Evolutionary conservation across 768 basidiomycete genomes (phyloP).

Genomic region (Porpolomopsis calyptriformis): DNA sequence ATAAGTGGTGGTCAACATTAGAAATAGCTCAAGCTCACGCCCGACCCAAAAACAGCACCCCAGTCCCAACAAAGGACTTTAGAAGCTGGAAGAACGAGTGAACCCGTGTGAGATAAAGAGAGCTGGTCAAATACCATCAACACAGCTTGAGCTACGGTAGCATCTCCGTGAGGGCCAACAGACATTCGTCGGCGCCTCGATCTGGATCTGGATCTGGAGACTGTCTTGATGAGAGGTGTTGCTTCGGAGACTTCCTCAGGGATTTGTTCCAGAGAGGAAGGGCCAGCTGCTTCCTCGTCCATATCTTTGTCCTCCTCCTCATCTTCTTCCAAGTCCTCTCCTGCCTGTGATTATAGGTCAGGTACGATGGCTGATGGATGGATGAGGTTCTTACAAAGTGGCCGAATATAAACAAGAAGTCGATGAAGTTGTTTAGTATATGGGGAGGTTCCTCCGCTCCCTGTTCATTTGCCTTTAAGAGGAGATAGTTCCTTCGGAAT

Average conservation of each 20-base stretch:
- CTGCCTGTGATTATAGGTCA: constrained; percentile 45
- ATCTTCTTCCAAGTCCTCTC: constrained; percentile 81
- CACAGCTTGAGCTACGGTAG: constrained; percentile 83
- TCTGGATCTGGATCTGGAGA: constrained; percentile 35
- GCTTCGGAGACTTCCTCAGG: constrained; percentile 33
- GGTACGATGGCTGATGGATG: background rate
- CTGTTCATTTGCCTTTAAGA: constrained; percentile 59
- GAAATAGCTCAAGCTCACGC: constrained; percentile 43
- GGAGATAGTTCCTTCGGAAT: constrained; percentile 82
- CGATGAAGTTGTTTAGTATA: constrained; percentile 79
- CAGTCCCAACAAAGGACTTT: constrained; percentile 92
- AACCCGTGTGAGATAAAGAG: background rate
- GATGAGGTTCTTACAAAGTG: constrained; percentile 67
- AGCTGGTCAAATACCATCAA: constrained; percentile 54
- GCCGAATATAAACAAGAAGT: constrained; percentile 90
- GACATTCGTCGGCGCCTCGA: constrained; percentile 45
- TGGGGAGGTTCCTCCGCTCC: constrained; percentile 46
- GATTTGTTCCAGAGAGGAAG: background rate
- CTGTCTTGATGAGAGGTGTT: constrained; percentile 43
- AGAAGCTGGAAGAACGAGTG: constrained; percentile 36
- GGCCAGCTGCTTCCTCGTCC: constrained; percentile 27
- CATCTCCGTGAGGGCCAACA: constrained; percentile 65
- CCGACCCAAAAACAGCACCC: constrained; percentile 91
- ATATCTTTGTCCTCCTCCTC: constrained; percentile 82
- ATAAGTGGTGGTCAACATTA: constrained; percentile 4